Conservation (phyloP, 768 basidiomycete genomes). For the Dentipellis sp. region DNA sequence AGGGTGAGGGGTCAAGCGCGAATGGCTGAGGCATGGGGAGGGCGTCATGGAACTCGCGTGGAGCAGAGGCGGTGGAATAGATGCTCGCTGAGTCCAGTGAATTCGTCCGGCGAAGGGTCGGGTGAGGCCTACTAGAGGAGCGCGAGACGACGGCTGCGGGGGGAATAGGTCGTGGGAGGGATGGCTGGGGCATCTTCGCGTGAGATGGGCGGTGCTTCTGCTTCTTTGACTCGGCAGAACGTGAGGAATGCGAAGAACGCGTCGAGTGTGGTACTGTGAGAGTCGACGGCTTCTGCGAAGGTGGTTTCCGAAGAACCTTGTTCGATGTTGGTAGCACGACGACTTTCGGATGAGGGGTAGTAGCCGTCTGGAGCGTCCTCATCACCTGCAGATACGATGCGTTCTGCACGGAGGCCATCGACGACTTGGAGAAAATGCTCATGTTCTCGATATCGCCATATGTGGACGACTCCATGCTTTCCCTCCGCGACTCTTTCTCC, state of each 20-base stretch:
- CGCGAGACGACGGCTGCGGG: not conserved
- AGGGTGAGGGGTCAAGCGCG: constrained; percentile 13
- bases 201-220: no score
- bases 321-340: not conserved
- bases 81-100: constrained; percentile 24
- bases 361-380: not conserved
- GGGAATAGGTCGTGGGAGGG: no score
- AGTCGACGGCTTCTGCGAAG: constrained; percentile 4
- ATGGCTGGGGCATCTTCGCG: no score
- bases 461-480: constrained; percentile 4
- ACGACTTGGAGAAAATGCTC: not conserved
- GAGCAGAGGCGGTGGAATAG: constrained; percentile 29
- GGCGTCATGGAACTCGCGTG: constrained; percentile 17
- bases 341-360: not conserved
- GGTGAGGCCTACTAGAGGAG: not conserved
- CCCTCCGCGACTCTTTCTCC: constrained; percentile 6
- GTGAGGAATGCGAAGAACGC: not conserved
- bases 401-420: not conserved
- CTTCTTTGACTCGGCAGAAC: no score
- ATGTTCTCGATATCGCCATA: constrained; percentile 1
- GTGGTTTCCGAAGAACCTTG: not conserved
- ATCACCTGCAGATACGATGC: not conserved
- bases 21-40: constrained; percentile 14
- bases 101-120: constrained; percentile 7
- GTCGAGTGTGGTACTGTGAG: not conserved